Base-by-base conservation (phyloP, 2,329 filamentous ascomycete genomes). In the Davidsoniella australis region DNA sequence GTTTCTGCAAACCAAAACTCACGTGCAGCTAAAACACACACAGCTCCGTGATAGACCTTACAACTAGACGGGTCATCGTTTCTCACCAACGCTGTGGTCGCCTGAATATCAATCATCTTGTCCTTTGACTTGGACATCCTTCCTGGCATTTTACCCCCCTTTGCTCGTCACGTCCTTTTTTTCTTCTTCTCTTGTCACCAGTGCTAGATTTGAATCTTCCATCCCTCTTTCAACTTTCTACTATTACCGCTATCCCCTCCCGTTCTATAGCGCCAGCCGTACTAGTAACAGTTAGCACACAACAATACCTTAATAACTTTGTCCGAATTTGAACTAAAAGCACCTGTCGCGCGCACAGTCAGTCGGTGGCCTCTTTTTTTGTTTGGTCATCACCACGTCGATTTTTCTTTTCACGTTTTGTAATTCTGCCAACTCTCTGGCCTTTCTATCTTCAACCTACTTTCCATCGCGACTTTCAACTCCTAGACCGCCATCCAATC, bases 311-410 rank as follows among this genome's bases (percentile, higher is more conserved):
- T 33, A 33, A 33, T 9, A 10, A 33, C 29, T 33, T 12, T 33
- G 29, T 33, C 29, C 29, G 29, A 9, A 9, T 33, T 12, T 33
- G 29, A 23, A 9, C 29, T 10, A 33, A 12, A 33, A 12, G 29
- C 29, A 33, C 29, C 29, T 33, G 29, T 33, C 29, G 29, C 29
- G 29, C 29, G 29, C 29, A 33, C 26, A 33, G 8, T 33, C 29
- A 33, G 29, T 33, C 12, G 39, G 49, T 50, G 41, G 37, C 43
- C 51, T 47, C 47, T 52, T 55, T 50, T 50, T 52, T 45, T 47
- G 51, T 36, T 33, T 50, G 44, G 50, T 40, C 45, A 38, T 45
- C 51, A 42, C 41, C 47, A 54, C 33, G 37, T 46, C 38, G 16
- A 38, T 46, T 39, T 33, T 37, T 18, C 26, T 33, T 37, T 46